Evolutionary conservation across 345 rosid genomes (phyloP), one percentile per base, ranked within the genome.

Genomic region (Clausena lansium): DNA sequence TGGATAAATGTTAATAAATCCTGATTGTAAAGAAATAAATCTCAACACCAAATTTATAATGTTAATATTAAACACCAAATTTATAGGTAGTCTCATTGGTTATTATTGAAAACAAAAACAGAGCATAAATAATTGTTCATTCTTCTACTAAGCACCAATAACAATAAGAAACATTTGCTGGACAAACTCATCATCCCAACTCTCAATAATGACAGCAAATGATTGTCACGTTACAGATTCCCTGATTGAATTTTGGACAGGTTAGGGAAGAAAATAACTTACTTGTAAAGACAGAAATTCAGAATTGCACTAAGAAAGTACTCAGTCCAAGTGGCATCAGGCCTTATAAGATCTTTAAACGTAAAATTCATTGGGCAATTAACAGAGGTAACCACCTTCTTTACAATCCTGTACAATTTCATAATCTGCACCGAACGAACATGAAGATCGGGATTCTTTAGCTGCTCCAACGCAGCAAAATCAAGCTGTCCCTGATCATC

Each of bases 391-490:
- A 93, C 33, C 71, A 89, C 73, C 71, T 85, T 83, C 77, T 81
- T 89, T 36, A 96, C 66, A 84, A 83, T 89, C 69, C 67, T 27
- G 71, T 78, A 89, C 71, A 88, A 78, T 69, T 84, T 88, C 85
- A 89, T 84, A 13, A 41, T 66, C 66, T 82, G 87, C 50, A 88
- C 67, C 1, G 95, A 89, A 5, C 87, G 93, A 8, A 64, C 73
- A 68, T 90, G 93, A 74, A 82, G 83, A 66, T 94, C 95, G n/a
- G 98, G 99, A 77, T 91, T 94, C 89, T 96, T 98, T 25, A 96
- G 82, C 83, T 85, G 86, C 86, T 87, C 98, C 78, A 96, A 77
- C 6, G 93, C 95, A 9, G 86, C 83, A 72, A 94, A 94, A 55
- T 89, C 98, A 78, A 92, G 77, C 73, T 91, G 98, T 57, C 89